phyloP scores from a whole-genome alignment of 768 basidiomycete species.

The Boletus insuetus region DNA sequence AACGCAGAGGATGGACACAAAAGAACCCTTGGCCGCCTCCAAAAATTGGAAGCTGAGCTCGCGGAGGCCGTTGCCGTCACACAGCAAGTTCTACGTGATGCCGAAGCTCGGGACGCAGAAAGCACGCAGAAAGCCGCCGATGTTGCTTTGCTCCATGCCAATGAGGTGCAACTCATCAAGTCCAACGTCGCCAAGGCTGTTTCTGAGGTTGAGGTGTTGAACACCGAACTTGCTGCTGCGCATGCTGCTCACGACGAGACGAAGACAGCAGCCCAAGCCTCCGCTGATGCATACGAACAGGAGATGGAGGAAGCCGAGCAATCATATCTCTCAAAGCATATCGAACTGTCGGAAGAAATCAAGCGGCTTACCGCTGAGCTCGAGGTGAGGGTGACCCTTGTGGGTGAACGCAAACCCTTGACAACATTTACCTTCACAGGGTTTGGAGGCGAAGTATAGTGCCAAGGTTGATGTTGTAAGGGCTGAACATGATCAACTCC shows the following conservation, averaged over 20 bases:
- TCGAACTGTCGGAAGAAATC: slow-evolving; percentile 54
- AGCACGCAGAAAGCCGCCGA: slow-evolving; percentile 39
- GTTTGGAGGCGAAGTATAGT: slow-evolving; percentile 66
- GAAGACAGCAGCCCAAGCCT: slow-evolving; percentile 41
- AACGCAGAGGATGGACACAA: slow-evolving; percentile 56
- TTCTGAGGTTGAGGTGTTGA: slow-evolving; percentile 45
- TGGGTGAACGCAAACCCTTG: not conserved
- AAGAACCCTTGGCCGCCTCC: slow-evolving; percentile 43
- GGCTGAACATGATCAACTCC: slow-evolving; percentile 56
- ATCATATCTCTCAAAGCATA: slow-evolving; percentile 46
- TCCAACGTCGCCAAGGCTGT: slow-evolving; percentile 44
- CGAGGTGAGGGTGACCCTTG: slow-evolving; percentile 44
- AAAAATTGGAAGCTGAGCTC: slow-evolving; percentile 53
- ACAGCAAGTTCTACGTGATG: slow-evolving; percentile 46
- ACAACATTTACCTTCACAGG: slow-evolving; percentile 37
- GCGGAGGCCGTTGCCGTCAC: slow-evolving; percentile 45
- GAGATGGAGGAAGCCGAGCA: slow-evolving; percentile 54
- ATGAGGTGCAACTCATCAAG: slow-evolving; percentile 42
- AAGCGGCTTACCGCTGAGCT: slow-evolving; percentile 57
- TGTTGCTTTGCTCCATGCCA: slow-evolving; percentile 42
- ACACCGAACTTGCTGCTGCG: slow-evolving; percentile 45
- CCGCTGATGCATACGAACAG: slow-evolving; percentile 45
- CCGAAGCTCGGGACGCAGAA: slow-evolving; percentile 47
- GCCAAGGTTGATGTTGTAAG: slow-evolving; percentile 64
- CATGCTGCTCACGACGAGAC: slow-evolving; percentile 48